Evolutionary conservation across 768 basidiomycete genomes (phyloP).

Genomic region (Kwoniella newhampshirensis): DNA sequence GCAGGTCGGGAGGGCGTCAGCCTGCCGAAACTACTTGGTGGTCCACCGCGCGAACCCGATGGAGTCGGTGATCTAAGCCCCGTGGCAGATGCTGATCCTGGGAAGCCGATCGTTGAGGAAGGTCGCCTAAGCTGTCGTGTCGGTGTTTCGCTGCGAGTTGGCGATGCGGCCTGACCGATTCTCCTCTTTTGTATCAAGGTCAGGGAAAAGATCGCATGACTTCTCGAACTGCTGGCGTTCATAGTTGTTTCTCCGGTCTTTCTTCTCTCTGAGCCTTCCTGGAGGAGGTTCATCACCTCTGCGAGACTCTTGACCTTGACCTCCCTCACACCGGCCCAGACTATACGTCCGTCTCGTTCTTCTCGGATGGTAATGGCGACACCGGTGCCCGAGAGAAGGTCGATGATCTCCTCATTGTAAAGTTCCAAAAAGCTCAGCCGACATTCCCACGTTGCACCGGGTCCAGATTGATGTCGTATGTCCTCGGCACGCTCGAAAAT

Average conservation of each 20-base stretch:
- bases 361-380: conserved; percentile 94
- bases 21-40: conserved; percentile 32
- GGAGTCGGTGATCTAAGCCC: conserved; percentile 36
- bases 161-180: conserved; percentile 12
- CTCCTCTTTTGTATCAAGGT: conserved; percentile 84
- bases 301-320: conserved; percentile 75
- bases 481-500: conserved; percentile 79
- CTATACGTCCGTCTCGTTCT: conserved; percentile 93
- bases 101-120: conserved; percentile 38
- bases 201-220: conserved; percentile 97
- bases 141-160: conserved; percentile 23
- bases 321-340: conserved; percentile 94
- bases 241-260: conserved; percentile 97
- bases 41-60: conserved; percentile 26
- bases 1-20: conserved; percentile 57
- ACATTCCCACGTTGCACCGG: conserved; percentile 64
- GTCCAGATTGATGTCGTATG: conserved; percentile 67
- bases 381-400: conserved; percentile 76
- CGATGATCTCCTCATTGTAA: conserved; percentile 98
- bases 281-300: conserved; percentile 94
- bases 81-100: conserved; percentile 3
- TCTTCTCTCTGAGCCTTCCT: conserved; percentile 82
- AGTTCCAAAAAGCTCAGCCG: conserved; percentile 86
- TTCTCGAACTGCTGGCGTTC: conserved; percentile 97
- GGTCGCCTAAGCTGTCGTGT: conserved; percentile 38